Conservation (phyloP, 2,329 filamentous ascomycete species). For the Coleophoma crateriformis region DNA sequence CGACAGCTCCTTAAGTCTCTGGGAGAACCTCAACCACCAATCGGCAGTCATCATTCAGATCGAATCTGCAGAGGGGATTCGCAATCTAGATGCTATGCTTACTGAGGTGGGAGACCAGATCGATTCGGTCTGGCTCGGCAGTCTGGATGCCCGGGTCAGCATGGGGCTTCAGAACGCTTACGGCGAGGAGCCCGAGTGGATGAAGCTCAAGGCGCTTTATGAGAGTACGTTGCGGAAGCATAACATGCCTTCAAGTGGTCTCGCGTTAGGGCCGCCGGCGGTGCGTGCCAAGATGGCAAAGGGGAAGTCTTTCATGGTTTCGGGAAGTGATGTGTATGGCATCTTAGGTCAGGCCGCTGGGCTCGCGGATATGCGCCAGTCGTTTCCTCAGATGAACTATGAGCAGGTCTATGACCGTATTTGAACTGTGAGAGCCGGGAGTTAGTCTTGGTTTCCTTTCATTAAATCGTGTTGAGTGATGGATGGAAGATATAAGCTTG, state of each 20-base stretch:
- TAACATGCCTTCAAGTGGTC: constrained; percentile 32
- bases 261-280: constrained; percentile 17
- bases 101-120: constrained; percentile 37
- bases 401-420: background rate
- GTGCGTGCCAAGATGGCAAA: constrained; percentile 7
- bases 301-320: constrained; percentile 17
- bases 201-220: constrained; percentile 31
- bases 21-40: constrained; percentile 37
- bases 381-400: background rate
- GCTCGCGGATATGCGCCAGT: constrained; percentile 3
- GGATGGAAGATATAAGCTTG: no score
- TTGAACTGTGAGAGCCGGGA: background rate
- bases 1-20: constrained; percentile 28
- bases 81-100: constrained; percentile 44
- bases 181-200: constrained; percentile 36
- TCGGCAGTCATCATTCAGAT: constrained; percentile 44
- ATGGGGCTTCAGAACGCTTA: constrained; percentile 34
- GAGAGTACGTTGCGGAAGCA: constrained; percentile 37
- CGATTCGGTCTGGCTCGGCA: constrained; percentile 41
- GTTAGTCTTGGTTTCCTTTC: background rate
- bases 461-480: no score
- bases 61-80: constrained; percentile 34
- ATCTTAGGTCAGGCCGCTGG: constrained; percentile 4
- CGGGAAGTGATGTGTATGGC: constrained; percentile 7
- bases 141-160: constrained; percentile 35